phyloP scores from a whole-genome alignment of 2,329 filamentous ascomycete species.

The Stromatinia cepivora region DNA sequence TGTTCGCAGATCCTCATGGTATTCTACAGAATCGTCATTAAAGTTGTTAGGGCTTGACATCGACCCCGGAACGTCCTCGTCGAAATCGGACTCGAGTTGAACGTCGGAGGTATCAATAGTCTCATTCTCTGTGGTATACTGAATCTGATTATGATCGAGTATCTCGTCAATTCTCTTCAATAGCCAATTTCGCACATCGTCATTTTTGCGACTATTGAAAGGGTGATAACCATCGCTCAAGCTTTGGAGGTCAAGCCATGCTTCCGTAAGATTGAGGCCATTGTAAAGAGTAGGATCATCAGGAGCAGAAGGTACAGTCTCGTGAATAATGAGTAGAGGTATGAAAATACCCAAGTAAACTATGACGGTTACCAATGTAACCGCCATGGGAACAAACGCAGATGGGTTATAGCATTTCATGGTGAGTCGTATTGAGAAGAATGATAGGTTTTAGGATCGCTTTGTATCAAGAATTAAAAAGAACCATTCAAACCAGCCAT shows the following conservation, averaged over 20 bases:
- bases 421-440: constrained; percentile 12
- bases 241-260: constrained; percentile 79
- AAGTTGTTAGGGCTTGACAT: neutral
- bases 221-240: constrained; percentile 80
- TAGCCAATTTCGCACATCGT: constrained; percentile 75
- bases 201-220: constrained; percentile 83
- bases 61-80: constrained; percentile 7
- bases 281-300: constrained; percentile 51
- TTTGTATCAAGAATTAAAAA: neutral
- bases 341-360: constrained; percentile 78
- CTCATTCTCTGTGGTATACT: constrained; percentile 47
- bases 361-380: constrained; percentile 74
- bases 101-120: neutral
- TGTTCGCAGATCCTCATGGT: constrained; percentile 28
- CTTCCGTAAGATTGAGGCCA: constrained; percentile 79
- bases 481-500: constrained; percentile 13
- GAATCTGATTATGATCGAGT: constrained; percentile 58
- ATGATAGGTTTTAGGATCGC: neutral
- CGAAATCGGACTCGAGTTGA: neutral
- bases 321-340: constrained; percentile 71
- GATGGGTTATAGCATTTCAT: constrained; percentile 54
- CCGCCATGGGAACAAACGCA: constrained; percentile 76
- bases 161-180: constrained; percentile 71
- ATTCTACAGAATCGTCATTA: constrained; percentile 26
- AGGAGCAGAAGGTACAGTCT: constrained; percentile 70